Evolutionary conservation across 1,284 basidiomycete genomes (phyloP).

Genomic region (Ganoderma meredithae): DNA sequence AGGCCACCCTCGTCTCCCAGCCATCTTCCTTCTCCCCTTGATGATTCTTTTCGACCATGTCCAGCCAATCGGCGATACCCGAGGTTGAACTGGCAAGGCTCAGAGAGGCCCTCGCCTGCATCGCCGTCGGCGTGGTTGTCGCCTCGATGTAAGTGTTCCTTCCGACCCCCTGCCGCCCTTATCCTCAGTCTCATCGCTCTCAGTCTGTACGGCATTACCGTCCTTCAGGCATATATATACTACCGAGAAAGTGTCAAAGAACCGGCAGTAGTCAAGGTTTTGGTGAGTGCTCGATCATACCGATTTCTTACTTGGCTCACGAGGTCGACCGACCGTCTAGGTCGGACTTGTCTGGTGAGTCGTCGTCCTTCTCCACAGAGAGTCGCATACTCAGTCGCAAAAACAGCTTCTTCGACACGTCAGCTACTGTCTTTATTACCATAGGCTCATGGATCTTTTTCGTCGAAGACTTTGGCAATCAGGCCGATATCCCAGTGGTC

Average conservation of each 20-base stretch:
- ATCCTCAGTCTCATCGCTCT: not conserved
- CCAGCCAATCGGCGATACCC: no score
- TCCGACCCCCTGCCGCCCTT: no score
- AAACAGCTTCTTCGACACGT: not conserved
- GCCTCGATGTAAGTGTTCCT: not conserved
- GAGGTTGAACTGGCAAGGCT: not conserved
- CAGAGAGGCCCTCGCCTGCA: not conserved
- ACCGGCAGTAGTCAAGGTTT: not conserved
- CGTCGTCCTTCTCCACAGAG: not conserved
- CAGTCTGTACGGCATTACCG: not conserved
- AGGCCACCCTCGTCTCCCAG: not conserved
- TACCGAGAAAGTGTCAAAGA: not conserved
- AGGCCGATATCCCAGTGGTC: not conserved
- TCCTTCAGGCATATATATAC: not conserved
- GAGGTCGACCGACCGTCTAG: not conserved
- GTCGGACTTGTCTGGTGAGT: not conserved
- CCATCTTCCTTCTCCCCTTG: not conserved
- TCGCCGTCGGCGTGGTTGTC: not conserved
- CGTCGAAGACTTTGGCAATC: not conserved
- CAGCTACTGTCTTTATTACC: not conserved
- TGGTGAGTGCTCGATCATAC: not conserved
- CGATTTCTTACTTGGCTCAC: not conserved
- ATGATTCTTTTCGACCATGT: not conserved
- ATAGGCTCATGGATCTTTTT: not conserved
- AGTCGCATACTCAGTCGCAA: not conserved